Evolutionary conservation across 495 filamentous ascomycete genomes (phyloP), one percentile per base, ranked within the genome.

Genomic region (Trichocladium uniseriatum): DNA sequence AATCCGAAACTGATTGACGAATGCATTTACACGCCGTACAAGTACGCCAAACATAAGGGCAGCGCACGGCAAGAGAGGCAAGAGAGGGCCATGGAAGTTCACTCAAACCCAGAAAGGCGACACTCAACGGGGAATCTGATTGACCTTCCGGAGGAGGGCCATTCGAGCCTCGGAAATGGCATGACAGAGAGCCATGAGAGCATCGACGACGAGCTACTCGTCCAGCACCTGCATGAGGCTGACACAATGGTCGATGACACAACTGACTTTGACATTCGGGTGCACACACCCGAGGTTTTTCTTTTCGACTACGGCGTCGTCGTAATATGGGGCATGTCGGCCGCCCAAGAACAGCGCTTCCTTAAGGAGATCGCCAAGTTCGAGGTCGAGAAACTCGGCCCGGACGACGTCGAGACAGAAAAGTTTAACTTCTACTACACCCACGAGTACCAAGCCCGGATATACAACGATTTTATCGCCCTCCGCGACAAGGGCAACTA

Each of bases 341-440:
- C 83, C 7, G 72, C 78, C 7, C 82, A 98, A 53, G 92, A 98
- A 65, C 79, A 83, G 39, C 76, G 83, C 20, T 94, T 98, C 59
- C 70, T 98, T 5, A 91, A 89, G 49, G 92, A 98, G 56, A 84
- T 97, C 43, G 81, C 86, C n/a, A 95, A 91, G 61, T 98, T 97
- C 61, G 94, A 95, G 60, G 74, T 75, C 19, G 91, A 95, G 55
- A 96, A 94, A 61, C 72, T 98, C 42, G 79, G 78, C 13, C 79
- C 80, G 2, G 89, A 92, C 62, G 88, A 95, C 53, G 79, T 94
- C 14, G 90, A 98, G 68, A 85, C 90, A 28, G 92, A 98, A 62
- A 87, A 89, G 57, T 98, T 98, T 74, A 98, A 97, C 65, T 98
- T 96, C 64, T 98, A 98, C 69, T 96, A 97, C 69, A 95, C 92